Evolutionary conservation across 129 eudicot species (phyloP), one percentile per base, ranked within the genome.

Genomic region (Mikania micrantha): DNA sequence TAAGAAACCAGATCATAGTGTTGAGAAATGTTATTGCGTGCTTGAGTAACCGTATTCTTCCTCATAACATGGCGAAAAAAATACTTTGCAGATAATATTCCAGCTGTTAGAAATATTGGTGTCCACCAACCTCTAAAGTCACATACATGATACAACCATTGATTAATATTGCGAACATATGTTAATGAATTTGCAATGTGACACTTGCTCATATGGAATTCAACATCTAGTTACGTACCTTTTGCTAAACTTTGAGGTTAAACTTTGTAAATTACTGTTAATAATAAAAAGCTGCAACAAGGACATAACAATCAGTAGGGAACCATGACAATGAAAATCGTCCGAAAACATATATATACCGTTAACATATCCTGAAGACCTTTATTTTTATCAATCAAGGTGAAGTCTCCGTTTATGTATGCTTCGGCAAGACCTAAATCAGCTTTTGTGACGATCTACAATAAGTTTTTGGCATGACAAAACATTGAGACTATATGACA

Each of bases 391-490:
- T 91, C 91, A 67, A 88, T 85, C 22, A 91, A 73, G 24, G 97
- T 87, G 74, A 88, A 83, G 36, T 91, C 94, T 7, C 96, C 90
- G 73, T 87, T 79, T 12, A 91, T 85, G 66, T 83, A 91, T 19
- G 96, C 93, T 66, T 88, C 96, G 17, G 94, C 97, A 64, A 91
- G 87, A 77, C 97, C 97, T 77, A 91, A 83, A 60, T 85, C 94
- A 60, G 88, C 94, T 74, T 91, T 71, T 19, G 78, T 85, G 65
- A 79, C 88, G 35, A 91, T 78, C 97, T 91, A 75, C 52, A 60
- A 41, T 25, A 47, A 9, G 45, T 39, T 6, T 47, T 54, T 24
- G 4, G 16, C 34, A 25, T 11, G 9, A 4, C 17, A 52, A 12
- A 16, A 7, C 42, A 0, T 58, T 10, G 36, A 7, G n/a, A n/a